Evolutionary conservation across 2,329 filamentous ascomycete species (phyloP).

Genomic region (Neocatenulostroma microsporum): DNA sequence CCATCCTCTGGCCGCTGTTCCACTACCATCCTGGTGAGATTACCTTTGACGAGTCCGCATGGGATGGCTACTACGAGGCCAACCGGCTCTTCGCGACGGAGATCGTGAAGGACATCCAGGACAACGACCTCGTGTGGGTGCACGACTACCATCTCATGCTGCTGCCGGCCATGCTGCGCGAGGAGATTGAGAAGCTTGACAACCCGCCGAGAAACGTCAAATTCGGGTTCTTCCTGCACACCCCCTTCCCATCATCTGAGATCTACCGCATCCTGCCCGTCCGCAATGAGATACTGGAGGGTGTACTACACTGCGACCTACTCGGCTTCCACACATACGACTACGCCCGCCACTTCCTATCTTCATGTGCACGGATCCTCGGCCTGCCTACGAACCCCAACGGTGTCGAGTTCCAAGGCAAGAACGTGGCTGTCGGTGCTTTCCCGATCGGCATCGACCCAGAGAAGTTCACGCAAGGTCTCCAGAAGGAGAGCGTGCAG

Average conservation of each 20-base stretch:
- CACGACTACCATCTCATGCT: constrained; percentile 99
- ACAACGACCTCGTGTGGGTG: constrained; percentile 94
- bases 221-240: constrained; percentile 97
- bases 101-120: constrained; percentile 77
- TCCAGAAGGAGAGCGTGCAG: constrained; percentile 77
- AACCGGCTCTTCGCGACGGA: constrained; percentile 87
- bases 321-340: constrained; percentile 99
- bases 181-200: constrained; percentile 57
- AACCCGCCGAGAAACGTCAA: constrained; percentile 72
- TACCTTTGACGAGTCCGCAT: constrained; percentile 91
- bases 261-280: constrained; percentile 95
- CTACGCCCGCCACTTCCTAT: constrained; percentile 95
- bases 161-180: constrained; percentile 86
- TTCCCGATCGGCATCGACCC: constrained; percentile 98
- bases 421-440: constrained; percentile 82
- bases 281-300: constrained; percentile 76
- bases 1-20: constrained; percentile 96
- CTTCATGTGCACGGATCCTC: constrained; percentile 89
- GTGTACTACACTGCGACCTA: constrained; percentile 85
- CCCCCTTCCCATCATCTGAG: constrained; percentile 91
- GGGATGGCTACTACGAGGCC: constrained; percentile 87
- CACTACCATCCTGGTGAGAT: constrained; percentile 99
- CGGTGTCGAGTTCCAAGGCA: constrained; percentile 82
- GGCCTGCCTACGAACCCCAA: constrained; percentile 77
- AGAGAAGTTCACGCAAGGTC: constrained; percentile 85